Evolutionary conservation across 495 filamentous ascomycete species (phyloP).

Genomic region (Aspergillus kassunensis): DNA sequence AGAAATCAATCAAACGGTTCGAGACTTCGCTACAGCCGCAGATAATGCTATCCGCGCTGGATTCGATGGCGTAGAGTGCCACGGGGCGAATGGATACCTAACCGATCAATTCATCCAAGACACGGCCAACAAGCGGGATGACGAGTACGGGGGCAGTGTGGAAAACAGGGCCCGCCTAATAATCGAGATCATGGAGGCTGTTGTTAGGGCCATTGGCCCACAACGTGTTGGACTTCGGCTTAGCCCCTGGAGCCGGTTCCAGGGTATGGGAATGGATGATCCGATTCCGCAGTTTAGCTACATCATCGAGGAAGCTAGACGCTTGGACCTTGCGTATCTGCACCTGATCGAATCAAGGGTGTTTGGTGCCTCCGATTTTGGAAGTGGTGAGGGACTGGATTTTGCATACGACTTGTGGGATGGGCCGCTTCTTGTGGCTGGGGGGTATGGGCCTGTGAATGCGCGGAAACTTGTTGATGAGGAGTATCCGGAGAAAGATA

Average conservation of each 20-base stretch:
- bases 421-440: slow-evolving; percentile 55
- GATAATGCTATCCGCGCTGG: slow-evolving; percentile 62
- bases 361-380: slow-evolving; percentile 7
- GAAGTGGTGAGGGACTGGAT: slow-evolving; percentile 42
- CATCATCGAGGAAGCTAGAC: slow-evolving; percentile 42
- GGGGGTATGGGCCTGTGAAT: slow-evolving; percentile 46
- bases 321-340: slow-evolving; percentile 54
- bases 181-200: slow-evolving; percentile 55
- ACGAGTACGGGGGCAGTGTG: slow-evolving; percentile 62
- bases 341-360: slow-evolving; percentile 32
- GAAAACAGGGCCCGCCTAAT: slow-evolving; percentile 61
- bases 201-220: slow-evolving; percentile 56
- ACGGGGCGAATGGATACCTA: slow-evolving; percentile 72
- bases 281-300: slow-evolving; percentile 56
- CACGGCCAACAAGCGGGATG: slow-evolving; percentile 55
- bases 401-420: slow-evolving; percentile 37
- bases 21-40: slow-evolving; percentile 55
- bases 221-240: slow-evolving; percentile 55
- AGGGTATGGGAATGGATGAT: slow-evolving; percentile 61
- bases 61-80: slow-evolving; percentile 75
- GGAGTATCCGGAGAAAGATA: slow-evolving; percentile 46
- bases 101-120: slow-evolving; percentile 70
- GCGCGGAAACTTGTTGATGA: slow-evolving; percentile 36
- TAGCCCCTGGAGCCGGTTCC: slow-evolving; percentile 56
- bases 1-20: slow-evolving; percentile 53